Percentiles rank a stretch among this genome's conserved stretches.
Evolutionary conservation across 495 filamentous ascomycete species (phyloP).

Genomic region (Penicillium ochrochloron): DNA sequence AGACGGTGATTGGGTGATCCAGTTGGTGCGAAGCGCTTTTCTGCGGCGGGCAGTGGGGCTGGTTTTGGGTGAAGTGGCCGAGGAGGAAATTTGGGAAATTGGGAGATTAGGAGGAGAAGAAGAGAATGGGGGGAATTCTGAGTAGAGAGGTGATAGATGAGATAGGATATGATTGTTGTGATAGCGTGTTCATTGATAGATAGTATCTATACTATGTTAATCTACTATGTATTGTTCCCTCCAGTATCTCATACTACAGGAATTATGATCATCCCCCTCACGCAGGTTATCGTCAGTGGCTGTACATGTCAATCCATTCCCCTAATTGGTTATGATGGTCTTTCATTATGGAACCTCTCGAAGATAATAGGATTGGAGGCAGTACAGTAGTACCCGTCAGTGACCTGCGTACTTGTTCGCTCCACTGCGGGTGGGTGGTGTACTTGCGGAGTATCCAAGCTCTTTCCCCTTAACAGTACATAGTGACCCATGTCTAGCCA

Average conservation of each 20-base stretch:
- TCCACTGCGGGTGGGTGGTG: not conserved
- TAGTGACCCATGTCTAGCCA: not conserved
- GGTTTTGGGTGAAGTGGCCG: not conserved
- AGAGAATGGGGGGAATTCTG: too few species aligned
- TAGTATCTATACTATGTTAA: too few species aligned
- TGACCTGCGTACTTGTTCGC: not conserved
- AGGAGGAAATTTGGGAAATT: constrained; percentile 3
- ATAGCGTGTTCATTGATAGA: too few species aligned
- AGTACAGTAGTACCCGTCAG: not conserved
- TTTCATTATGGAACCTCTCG: not conserved
- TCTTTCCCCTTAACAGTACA: not conserved
- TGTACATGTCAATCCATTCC: not conserved
- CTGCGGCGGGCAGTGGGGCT: constrained; percentile 2
- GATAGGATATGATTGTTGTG: too few species aligned
- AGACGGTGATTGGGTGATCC: constrained; percentile 16
- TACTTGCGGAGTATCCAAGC: constrained; percentile 3
- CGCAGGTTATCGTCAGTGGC: constrained; percentile 4
- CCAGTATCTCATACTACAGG: not conserved
- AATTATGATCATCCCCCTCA: not conserved
- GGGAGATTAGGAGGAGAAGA: not conserved
- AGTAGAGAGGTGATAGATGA: not conserved
- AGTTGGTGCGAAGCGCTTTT: not conserved
- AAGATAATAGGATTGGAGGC: not conserved
- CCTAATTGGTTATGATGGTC: not conserved
- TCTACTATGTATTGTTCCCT: too few species aligned